Evolutionary conservation across 108 stramenopile species (phyloP).

Genomic region (Pseudonitzschia multiseries): DNA sequence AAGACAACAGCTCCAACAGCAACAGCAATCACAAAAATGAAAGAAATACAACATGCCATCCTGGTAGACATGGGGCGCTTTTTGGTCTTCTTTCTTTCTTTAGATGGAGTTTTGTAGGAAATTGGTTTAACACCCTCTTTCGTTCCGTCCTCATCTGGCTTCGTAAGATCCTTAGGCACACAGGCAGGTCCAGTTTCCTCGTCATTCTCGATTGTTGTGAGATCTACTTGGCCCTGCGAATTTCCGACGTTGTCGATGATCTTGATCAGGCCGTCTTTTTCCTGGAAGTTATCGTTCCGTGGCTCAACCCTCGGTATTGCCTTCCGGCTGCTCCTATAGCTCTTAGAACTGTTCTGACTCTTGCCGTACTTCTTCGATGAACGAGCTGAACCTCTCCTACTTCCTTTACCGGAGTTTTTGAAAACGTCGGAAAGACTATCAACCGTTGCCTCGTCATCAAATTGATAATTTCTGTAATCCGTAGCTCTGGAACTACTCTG

Average conservation of each 20-base stretch:
- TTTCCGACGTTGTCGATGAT: not conserved
- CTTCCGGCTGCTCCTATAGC: not conserved
- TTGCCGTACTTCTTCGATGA: not conserved
- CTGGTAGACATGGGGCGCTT: not conserved
- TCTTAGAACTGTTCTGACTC: not conserved
- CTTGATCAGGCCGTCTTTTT: not conserved
- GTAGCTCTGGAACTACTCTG: not conserved
- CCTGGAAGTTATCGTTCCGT: not conserved
- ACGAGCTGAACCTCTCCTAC: not conserved
- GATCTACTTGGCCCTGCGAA: not conserved
- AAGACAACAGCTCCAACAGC: not conserved
- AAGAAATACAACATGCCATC: not conserved
- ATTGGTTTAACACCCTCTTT: not conserved
- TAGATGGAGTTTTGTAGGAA: not conserved
- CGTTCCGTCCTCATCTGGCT: not conserved
- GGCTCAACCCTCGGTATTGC: not conserved
- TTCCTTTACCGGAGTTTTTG: not conserved
- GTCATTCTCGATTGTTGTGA: not conserved
- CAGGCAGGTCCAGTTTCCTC: not conserved
- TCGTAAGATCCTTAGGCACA: not conserved
- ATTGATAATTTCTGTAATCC: not conserved
- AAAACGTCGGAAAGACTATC: slow-evolving; percentile 11
- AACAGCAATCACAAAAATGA: not conserved
- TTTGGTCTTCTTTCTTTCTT: not conserved
- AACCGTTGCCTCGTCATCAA: not conserved